Conservation (phyloP, 2,329 filamentous ascomycete species). For the Tolypocladium ovalisporum region DNA sequence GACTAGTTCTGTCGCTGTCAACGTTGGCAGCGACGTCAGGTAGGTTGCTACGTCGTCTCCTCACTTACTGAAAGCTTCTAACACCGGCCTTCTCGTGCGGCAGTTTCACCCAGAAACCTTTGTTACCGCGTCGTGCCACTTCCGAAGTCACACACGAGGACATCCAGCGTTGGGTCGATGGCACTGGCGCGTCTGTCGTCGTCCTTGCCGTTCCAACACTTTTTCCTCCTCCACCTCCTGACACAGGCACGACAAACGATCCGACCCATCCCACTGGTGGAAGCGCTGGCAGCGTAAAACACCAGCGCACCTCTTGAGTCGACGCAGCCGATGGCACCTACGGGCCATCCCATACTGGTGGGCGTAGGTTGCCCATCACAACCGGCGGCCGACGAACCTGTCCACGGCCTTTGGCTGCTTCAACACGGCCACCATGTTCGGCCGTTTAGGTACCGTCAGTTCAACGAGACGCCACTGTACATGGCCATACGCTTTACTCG, state of each 20-base stretch:
- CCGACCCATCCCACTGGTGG: not conserved
- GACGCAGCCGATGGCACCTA: not conserved
- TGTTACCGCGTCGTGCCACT: not conserved
- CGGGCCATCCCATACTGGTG: not conserved
- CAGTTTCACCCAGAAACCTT: not conserved
- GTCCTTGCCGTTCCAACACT: not conserved
- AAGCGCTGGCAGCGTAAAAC: not conserved
- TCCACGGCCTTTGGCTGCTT: not conserved
- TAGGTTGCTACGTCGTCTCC: not conserved
- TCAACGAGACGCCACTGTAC: not conserved
- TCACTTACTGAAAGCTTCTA: not conserved
- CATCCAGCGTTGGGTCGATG: not conserved
- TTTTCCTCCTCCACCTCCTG: not conserved
- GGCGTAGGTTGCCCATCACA: not conserved
- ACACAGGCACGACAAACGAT: not conserved
- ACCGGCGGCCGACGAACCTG: not conserved
- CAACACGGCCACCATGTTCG: not conserved
- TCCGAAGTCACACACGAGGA: not conserved
- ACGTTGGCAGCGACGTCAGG: not conserved
- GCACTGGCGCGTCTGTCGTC: not conserved
- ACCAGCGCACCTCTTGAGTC: not conserved
- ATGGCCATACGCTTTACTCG: not conserved
- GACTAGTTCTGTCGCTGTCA: not conserved
- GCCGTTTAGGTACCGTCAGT: not conserved
- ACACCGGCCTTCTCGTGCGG: not conserved